These are phyloP conservation scores for Sesbania bispinosa DNA, from an alignment of 306 rosid species.

Conservation along the genomic window DNA sequence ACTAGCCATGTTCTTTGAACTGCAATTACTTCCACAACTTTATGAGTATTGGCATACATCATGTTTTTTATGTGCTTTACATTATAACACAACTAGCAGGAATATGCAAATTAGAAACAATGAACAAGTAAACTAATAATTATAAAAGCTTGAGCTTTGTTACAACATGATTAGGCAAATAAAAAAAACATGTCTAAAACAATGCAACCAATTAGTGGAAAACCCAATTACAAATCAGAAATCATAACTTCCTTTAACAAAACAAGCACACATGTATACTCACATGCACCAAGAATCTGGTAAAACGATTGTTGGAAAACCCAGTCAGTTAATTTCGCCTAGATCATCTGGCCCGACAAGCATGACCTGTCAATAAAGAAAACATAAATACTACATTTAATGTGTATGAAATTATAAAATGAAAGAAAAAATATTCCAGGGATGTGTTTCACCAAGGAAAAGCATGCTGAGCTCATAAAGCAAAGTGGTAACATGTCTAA, in stretches of 20 bases:
- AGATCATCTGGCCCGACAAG: conserved; percentile 94
- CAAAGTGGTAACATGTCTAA: background rate
- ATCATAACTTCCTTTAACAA: conserved; percentile 32
- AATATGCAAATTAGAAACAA: conserved; percentile 47
- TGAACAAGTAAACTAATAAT: conserved; percentile 69
- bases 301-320: conserved; percentile 36
- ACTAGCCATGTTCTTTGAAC: too few species aligned
- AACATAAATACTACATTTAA: background rate
- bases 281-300: conserved; percentile 47
- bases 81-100: conserved; percentile 8
- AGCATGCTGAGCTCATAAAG: background rate
- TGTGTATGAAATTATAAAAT: conserved; percentile 10
- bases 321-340: conserved; percentile 47
- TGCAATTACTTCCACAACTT: too few species aligned
- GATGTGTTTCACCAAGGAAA: background rate
- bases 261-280: conserved; percentile 52
- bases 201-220: conserved; percentile 72
- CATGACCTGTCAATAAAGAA: conserved; percentile 55
- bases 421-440: background rate
- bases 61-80: conserved; percentile 10
- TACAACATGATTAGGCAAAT: conserved; percentile 85
- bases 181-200: conserved; percentile 87
- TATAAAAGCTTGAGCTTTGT: conserved; percentile 37
- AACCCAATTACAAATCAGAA: conserved; percentile 47
- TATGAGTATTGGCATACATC: background rate